Base-by-base conservation (phyloP, 129 eudicot species). In the Artemisia annua region DNA sequence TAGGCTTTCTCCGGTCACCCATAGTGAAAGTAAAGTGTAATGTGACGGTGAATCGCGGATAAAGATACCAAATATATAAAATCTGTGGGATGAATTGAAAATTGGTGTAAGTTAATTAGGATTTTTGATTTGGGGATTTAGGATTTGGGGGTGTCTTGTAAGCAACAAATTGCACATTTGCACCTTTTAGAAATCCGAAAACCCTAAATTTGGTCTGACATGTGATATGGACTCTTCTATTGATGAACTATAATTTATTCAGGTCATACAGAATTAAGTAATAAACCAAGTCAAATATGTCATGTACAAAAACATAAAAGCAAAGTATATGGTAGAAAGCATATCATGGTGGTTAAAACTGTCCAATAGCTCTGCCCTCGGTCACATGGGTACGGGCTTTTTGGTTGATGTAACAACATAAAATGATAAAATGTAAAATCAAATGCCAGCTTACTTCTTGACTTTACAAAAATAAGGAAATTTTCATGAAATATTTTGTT, bases 341-440 rank as follows among this genome's bases (percentile, higher is more conserved):
- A 72, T 46, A 16, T 60, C 48, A 20, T 24, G 60, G 77, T 60
- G 49, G 76, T 72, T 72, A 59, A 59, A 69, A 24, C 48, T 44
- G 67, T 72, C 48, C 16, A 35, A 24, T 26, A 44, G 67, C 60
- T 12, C 28, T 72, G 59, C 58, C 59, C 76, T 59, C 30, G 12
- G 3, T 16, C 77, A 72, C 77, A 72, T 72, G 77, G 69, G 65
- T 55, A 6, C 32, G 30, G 28, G 22, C 77, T 48, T 72, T 60
- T 72, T 48, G 69, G 16, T 60, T 60, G 76, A 72, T 60, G 69
- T 59, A 48, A 72, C 69, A 22, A 59, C 57, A 71, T 57, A 57
- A 71, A 58, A 58, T 15, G 56, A 43, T 57, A 57, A 60, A 59
- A 59, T 58, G 49, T 72, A 72, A 28, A 19, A 53, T 69, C 75